Percentiles rank a stretch among this genome's conserved stretches.
These are phyloP conservation scores for Hordeum marinum DNA, from an alignment of 176 grass and related monocot species.

Conservation along the genomic window DNA sequence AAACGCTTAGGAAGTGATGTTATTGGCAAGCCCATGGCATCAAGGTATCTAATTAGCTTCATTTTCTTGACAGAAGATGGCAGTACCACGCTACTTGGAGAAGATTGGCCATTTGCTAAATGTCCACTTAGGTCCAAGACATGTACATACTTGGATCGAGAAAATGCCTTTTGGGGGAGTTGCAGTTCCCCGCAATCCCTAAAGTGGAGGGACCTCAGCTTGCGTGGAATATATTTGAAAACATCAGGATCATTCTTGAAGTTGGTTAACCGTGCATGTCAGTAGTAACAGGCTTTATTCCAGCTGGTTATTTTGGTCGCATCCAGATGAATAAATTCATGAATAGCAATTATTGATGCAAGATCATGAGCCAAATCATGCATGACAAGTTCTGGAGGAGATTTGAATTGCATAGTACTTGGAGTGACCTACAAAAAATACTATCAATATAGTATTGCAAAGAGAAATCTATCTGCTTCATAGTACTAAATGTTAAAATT, in stretches of 20 bases:
- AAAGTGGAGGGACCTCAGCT: conserved; percentile 36
- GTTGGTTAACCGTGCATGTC: conserved; percentile 28
- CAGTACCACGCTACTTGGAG: neutral
- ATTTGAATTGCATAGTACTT: too few relatives aligned
- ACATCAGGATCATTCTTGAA: neutral
- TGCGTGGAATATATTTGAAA: neutral
- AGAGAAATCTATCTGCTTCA: too few relatives aligned
- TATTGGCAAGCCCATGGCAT: conserved; percentile 24
- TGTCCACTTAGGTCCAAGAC: conserved; percentile 38
- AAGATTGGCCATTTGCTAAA: neutral
- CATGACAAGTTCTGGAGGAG: too few relatives aligned
- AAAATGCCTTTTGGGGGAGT: neutral
- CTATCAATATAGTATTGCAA: too few relatives aligned
- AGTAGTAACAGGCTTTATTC: neutral
- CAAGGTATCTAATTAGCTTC: conserved; percentile 32
- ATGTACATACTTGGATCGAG: conserved; percentile 24
- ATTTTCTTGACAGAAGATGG: conserved; percentile 22
- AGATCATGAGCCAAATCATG: too few relatives aligned
- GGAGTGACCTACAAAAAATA: too few relatives aligned
- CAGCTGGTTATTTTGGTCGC: neutral
- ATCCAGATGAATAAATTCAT: too few relatives aligned
- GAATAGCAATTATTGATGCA: too few relatives aligned
- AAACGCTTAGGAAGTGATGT: neutral
- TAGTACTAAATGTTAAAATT: too few relatives aligned
- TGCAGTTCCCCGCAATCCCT: neutral